Evolutionary conservation across 129 eudicot species (phyloP), one percentile per base, ranked within the genome.

Genomic region (Scalesia atractyloides): DNA sequence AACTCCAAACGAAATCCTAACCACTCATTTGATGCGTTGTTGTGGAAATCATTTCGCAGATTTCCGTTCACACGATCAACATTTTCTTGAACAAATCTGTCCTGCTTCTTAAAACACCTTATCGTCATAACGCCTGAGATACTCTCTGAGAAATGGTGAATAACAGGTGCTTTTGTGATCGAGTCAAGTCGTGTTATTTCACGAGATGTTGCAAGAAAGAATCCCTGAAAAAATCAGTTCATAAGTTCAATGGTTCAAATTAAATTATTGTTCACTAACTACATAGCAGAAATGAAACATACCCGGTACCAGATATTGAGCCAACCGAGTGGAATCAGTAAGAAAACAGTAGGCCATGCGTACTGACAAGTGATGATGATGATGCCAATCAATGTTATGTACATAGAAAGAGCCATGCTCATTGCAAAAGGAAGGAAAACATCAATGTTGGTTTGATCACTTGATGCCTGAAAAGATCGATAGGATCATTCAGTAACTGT

Each of bases 241-340:
- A 51, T 15, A 36, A 65, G n/a, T 20, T 54, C 18, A 64, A 8
- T 5, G 20, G 9, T 18, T 30, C 9, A 9, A 1, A 63, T 48
- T 36, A 8, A 43, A 48, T 6, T n/a, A 4, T 70, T n/a, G 10
- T 72, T n/a, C 22, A 5, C 17, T 26, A 39, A 20, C 66, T 54
- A 3, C 53, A 14, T 71, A 41, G 43, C 43, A 72, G 1, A 56
- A 20, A 43, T 9, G 39, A 72, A 20, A 20, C 87, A 65, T 85
- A 92, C 97, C 94, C 91, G 88, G 74, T 79, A 92, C 96, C 96
- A 89, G 57, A 86, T 4, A 68, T 89, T 92, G 19, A 92, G 86
- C 91, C 89, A 92, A 18, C 87, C 94, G 5, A 92, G 94, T 1
- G 97, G 97, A 73, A 89, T 33, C 72, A 92, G 65, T 37, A 92